These are phyloP conservation scores for Rhinocladiella similis DNA, from an alignment of 2,329 filamentous ascomycete genomes.

Conservation along the genomic window DNA sequence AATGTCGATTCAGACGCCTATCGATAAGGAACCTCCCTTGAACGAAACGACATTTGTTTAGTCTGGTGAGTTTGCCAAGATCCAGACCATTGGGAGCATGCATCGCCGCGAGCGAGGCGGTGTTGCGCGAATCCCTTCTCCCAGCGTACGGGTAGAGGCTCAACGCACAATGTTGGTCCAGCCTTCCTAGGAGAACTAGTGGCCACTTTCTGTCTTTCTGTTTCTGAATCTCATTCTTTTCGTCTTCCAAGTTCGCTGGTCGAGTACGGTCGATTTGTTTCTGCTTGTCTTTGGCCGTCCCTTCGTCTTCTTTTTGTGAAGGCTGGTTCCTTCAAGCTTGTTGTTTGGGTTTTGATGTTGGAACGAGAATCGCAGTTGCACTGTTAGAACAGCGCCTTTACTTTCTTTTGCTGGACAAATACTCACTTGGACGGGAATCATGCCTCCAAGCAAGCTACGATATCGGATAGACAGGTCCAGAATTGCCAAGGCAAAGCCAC, in stretches of 20 bases:
- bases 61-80: no score
- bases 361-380: no score
- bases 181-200: background rate
- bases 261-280: background rate
- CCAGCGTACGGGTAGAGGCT: background rate
- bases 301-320: background rate
- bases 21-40: no score
- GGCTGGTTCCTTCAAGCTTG: background rate
- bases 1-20: background rate
- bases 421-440: background rate
- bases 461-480: background rate
- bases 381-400: background rate
- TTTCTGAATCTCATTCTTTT: background rate
- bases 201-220: background rate
- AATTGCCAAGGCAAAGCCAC: background rate
- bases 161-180: background rate
- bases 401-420: background rate
- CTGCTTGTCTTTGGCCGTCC: no score
- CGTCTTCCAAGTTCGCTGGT: background rate
- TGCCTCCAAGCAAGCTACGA: background rate
- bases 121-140: no score
- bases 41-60: no score
- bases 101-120: no score
- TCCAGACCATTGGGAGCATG: no score
- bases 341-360: no score